Evolutionary conservation across 495 filamentous ascomycete genomes (phyloP).

Genomic region (Aspergillus olivimuriae): DNA sequence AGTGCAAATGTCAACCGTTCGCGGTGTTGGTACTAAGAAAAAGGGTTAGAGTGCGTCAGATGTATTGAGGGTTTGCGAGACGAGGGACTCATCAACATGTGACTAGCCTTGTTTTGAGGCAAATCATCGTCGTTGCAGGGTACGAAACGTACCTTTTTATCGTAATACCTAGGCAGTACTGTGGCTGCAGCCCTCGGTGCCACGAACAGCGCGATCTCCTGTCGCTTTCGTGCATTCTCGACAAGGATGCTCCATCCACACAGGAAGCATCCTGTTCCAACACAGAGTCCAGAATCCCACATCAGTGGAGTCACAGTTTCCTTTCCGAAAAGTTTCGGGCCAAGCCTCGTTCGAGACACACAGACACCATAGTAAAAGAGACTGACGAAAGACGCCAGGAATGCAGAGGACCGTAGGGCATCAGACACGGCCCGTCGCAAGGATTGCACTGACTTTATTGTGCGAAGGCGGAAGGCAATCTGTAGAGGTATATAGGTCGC

Average conservation of each 20-base stretch:
- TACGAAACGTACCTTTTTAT: slow-evolving; percentile 49
- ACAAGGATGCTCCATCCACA: slow-evolving; percentile 84
- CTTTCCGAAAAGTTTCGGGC: slow-evolving; percentile 57
- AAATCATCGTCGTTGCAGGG: no score
- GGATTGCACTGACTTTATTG: slow-evolving; percentile 35
- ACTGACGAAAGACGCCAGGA: slow-evolving; percentile 74
- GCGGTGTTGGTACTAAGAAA: slow-evolving; percentile 59
- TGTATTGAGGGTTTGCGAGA: no score
- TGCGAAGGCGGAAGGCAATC: slow-evolving; percentile 55
- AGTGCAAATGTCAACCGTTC: slow-evolving; percentile 69
- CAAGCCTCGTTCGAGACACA: slow-evolving; percentile 71
- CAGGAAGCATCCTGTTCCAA: slow-evolving; percentile 66
- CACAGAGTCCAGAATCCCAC: slow-evolving; percentile 67
- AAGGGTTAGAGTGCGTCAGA: no score
- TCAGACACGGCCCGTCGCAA: slow-evolving; percentile 48
- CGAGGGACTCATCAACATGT: no score
- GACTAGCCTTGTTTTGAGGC: no score
- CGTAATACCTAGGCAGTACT: slow-evolving; percentile 68
- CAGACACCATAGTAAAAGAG: slow-evolving; percentile 89
- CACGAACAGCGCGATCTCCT: slow-evolving; percentile 82
- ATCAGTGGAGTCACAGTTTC: slow-evolving; percentile 48
- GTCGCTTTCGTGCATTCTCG: slow-evolving; percentile 60
- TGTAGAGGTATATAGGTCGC: slow-evolving; percentile 78
- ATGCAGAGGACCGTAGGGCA: slow-evolving; percentile 68
- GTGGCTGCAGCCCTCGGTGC: slow-evolving; percentile 75